Percentiles rank a stretch among this genome's conserved stretches.
Conservation (phyloP, 2,329 filamentous ascomycete species). For the Cercospora sojina region DNA sequence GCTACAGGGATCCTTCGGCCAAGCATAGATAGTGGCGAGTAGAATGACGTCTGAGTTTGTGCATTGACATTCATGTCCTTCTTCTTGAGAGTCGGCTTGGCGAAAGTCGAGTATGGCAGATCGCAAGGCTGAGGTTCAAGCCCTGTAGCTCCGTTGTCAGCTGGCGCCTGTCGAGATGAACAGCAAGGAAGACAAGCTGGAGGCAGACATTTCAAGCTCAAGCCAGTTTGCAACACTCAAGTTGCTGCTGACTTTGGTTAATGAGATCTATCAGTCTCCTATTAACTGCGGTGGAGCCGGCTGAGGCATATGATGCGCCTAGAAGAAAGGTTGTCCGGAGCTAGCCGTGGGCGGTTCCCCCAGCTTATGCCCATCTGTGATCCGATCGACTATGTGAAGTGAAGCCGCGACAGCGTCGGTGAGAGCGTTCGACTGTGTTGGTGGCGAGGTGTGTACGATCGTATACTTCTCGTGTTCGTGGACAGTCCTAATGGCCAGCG, state of each 20-base stretch:
- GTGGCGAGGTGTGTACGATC: too few relatives aligned
- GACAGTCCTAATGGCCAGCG: background rate
- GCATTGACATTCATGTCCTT: background rate
- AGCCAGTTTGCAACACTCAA: background rate
- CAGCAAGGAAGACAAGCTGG: background rate
- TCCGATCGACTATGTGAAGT: background rate
- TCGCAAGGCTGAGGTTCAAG: background rate
- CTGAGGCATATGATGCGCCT: too few relatives aligned
- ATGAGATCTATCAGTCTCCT: too few relatives aligned
- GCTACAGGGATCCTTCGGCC: slow-evolving; percentile 7
- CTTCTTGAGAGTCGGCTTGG: background rate
- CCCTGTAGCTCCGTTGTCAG: background rate
- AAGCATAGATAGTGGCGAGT: slow-evolving; percentile 2
- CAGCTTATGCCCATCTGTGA: background rate
- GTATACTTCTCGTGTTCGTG: background rate
- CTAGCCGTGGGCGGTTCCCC: background rate
- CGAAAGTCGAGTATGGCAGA: too few relatives aligned
- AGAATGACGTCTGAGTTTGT: background rate
- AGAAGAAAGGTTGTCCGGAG: background rate
- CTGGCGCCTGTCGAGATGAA: background rate
- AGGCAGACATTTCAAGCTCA: background rate
- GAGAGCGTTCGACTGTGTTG: background rate
- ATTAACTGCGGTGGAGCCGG: too few relatives aligned
- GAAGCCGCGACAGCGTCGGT: background rate
- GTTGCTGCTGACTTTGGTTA: too few relatives aligned